Conservation (phyloP, 2,329 filamentous ascomycete species). For the Colletotrichum falcatum region DNA sequence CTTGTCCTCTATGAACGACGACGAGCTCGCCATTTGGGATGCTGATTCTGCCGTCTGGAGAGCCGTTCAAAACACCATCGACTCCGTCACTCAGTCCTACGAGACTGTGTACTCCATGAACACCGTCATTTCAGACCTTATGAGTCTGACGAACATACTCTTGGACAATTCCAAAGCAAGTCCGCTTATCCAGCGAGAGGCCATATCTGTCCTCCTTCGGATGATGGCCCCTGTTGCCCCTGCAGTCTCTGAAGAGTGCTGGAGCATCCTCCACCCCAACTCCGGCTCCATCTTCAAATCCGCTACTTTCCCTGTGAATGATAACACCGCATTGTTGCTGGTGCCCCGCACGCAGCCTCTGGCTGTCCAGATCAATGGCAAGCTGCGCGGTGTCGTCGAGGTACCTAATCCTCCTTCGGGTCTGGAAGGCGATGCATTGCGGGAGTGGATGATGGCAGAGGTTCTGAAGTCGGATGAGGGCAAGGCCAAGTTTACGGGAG, state of each 20-base stretch:
- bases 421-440: slow-evolving; percentile 59
- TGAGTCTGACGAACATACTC: slow-evolving; percentile 80
- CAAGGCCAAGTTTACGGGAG: slow-evolving; percentile 64
- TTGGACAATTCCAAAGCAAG: slow-evolving; percentile 59
- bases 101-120: slow-evolving; percentile 82
- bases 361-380: slow-evolving; percentile 86
- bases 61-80: slow-evolving; percentile 74
- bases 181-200: slow-evolving; percentile 59
- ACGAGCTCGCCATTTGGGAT: slow-evolving; percentile 51
- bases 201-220: slow-evolving; percentile 69
- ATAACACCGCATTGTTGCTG: slow-evolving; percentile 63
- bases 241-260: slow-evolving; percentile 84
- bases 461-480: slow-evolving; percentile 73
- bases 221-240: slow-evolving; percentile 85
- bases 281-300: slow-evolving; percentile 55
- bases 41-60: slow-evolving; percentile 69
- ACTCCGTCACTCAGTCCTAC: slow-evolving; percentile 75
- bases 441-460: slow-evolving; percentile 70
- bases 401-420: slow-evolving; percentile 65
- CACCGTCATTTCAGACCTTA: slow-evolving; percentile 85
- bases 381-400: slow-evolving; percentile 74
- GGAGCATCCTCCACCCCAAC: slow-evolving; percentile 67
- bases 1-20: slow-evolving; percentile 47
- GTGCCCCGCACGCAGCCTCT: slow-evolving; percentile 64
- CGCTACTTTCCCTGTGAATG: slow-evolving; percentile 69